Percentiles rank a stretch among this genome's conserved stretches.
Evolutionary conservation across 1,284 basidiomycete genomes (phyloP).

Genomic region (Ceratobasidium sp.): DNA sequence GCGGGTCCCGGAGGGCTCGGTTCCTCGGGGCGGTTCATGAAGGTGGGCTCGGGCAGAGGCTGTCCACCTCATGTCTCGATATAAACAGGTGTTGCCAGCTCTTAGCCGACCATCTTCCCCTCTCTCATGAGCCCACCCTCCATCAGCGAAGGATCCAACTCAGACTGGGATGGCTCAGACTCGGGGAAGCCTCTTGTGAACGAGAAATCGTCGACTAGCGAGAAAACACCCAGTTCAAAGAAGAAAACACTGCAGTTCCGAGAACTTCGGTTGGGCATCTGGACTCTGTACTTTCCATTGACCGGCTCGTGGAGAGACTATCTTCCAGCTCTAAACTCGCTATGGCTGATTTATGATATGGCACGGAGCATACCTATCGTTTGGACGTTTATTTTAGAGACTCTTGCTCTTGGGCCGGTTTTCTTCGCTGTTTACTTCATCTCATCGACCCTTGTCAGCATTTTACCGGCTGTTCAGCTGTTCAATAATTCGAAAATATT

Average conservation of each 20-base stretch:
- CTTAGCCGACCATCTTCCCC: neutral
- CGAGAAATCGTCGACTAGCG: neutral
- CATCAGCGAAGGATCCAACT: conserved; percentile 9
- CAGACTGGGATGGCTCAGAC: neutral
- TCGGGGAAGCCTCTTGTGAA: neutral
- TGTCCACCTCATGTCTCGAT: neutral
- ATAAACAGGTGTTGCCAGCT: neutral
- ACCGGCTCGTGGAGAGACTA: conserved; percentile 38
- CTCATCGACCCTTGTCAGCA: conserved; percentile 23
- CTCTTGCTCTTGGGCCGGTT: conserved; percentile 21
- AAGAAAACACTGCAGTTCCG: conserved; percentile 14
- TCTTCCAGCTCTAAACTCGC: conserved; percentile 35
- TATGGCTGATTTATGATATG: conserved; percentile 35
- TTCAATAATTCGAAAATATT: conserved; percentile 33
- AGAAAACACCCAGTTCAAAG: neutral
- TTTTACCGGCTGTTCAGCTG: conserved; percentile 27
- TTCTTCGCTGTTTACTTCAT: conserved; percentile 38
- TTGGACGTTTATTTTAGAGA: conserved; percentile 35
- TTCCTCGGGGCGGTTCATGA: no score
- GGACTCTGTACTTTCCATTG: conserved; percentile 39
- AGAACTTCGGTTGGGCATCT: conserved; percentile 27
- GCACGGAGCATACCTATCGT: conserved; percentile 26
- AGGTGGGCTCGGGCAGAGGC: neutral
- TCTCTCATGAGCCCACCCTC: conserved; percentile 9
- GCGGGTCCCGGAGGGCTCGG: neutral